Base-by-base conservation (phyloP, 345 rosid species). In the Hibiscus tridactylites region DNA sequence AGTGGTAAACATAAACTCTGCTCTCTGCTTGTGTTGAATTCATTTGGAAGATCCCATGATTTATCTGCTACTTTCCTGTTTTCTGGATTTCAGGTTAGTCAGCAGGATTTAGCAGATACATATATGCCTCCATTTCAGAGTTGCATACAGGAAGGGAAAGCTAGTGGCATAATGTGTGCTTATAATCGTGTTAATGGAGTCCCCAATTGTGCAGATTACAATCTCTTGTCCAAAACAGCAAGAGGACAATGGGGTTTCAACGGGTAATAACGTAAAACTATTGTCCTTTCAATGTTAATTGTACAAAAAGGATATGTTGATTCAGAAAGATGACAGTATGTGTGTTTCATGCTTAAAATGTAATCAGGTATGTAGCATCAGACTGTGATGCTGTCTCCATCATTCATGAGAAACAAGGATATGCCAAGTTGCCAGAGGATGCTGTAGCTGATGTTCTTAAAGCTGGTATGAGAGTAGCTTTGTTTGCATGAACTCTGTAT, bases 311-410 rank as follows among this genome's bases (percentile, higher is more conserved):
- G 17, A 59, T 9, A 17, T 19, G 61, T 37, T 69, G 44, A 19
- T 33, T 70, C 63, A 54, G 47, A 50, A 15, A 54, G 31, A 11
- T 54, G 6, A 58, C 16, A 54, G 50, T 53, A 12, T 60, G 58
- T 16, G 59, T 6, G 16, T 66, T 49, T 68, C 26, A 16, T 47
- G 21, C 15, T 29, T 50, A 6, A 26, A 46, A 26, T 44, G 28
- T 13, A 46, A 26, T 17, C 58, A 72, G 75, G 75, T 73, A 73
- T 21, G 63, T 73, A 19, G 50, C 88, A 10, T 95, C 97, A 1
- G 98, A 95, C 73, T 95, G 99, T 75, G 99, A 95, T 71, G 96
- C 99, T 0, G 96, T 92, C 26, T 77, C 91, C 26, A 82, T 90
- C 80, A 92, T 92, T 70, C 64, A 88, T 58, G 88, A 87, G 4